These are phyloP conservation scores for Colletotrichum neosansevieriae DNA, from an alignment of 2,329 filamentous ascomycete genomes.

Conservation along the genomic window DNA sequence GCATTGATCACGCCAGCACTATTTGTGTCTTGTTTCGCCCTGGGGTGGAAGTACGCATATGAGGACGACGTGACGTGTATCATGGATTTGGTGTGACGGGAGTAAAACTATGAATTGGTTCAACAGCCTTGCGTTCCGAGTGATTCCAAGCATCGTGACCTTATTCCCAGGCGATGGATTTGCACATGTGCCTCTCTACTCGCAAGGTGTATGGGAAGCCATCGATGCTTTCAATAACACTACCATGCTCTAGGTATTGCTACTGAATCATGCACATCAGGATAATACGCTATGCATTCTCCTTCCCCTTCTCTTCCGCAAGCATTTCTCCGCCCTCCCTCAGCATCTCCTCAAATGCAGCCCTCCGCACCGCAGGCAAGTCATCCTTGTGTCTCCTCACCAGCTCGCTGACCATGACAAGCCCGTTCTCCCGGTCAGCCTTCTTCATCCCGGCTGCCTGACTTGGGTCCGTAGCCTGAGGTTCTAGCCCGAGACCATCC, in stretches of 20 bases:
- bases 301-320: constrained; percentile 44
- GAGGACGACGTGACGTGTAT: constrained; percentile 39
- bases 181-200: too few relatives aligned
- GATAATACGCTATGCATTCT: not conserved
- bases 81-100: constrained; percentile 33
- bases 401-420: constrained; percentile 70
- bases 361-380: constrained; percentile 54
- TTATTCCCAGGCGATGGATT: too few relatives aligned
- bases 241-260: too few relatives aligned
- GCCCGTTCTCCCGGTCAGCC: constrained; percentile 71
- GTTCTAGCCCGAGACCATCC: constrained; percentile 56
- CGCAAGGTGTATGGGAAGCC: too few relatives aligned
- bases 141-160: not conserved
- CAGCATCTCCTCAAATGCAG: constrained; percentile 62
- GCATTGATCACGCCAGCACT: constrained; percentile 36
- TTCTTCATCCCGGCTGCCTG: constrained; percentile 59
- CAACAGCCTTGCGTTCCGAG: not conserved
- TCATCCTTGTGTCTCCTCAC: constrained; percentile 57
- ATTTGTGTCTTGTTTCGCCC: not conserved
- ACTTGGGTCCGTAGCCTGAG: constrained; percentile 60
- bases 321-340: constrained; percentile 62
- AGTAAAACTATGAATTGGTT: constrained; percentile 37
- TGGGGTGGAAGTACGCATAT: constrained; percentile 7
- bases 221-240: too few relatives aligned
- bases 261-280: not conserved